Evolutionary conservation across 208 protist species (phyloP).

Genomic region (Zelonia costaricensis): DNA sequence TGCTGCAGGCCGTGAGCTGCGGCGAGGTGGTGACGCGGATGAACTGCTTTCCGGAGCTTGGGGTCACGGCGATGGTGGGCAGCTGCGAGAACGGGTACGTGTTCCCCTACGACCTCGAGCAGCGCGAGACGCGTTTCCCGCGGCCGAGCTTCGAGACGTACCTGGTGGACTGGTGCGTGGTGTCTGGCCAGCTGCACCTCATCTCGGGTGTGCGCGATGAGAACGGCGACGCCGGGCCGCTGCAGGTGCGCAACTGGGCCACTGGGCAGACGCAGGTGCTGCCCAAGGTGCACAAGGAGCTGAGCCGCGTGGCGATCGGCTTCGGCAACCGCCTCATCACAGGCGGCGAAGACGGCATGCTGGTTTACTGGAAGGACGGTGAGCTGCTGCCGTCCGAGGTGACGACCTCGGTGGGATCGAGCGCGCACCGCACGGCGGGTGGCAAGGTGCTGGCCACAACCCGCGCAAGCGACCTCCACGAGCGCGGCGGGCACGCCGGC

Average conservation of each 20-base stretch:
- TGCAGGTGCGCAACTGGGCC: slow-evolving; percentile 51
- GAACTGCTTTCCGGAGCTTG: slow-evolving; percentile 51
- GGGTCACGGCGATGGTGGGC: slow-evolving; percentile 54
- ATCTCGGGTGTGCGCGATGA: slow-evolving; percentile 72
- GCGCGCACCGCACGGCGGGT: slow-evolving; percentile 19
- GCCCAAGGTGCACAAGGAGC: slow-evolving; percentile 54
- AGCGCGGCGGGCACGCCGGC: not conserved
- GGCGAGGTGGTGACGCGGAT: slow-evolving; percentile 82
- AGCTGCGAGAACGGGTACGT: slow-evolving; percentile 87
- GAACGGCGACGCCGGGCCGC: slow-evolving; percentile 66
- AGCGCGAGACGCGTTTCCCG: slow-evolving; percentile 39
- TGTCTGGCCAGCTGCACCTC: slow-evolving; percentile 47
- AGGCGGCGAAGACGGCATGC: slow-evolving; percentile 76
- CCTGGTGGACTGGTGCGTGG: slow-evolving; percentile 73
- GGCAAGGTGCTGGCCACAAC: slow-evolving; percentile 20
- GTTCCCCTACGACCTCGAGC: slow-evolving; percentile 60
- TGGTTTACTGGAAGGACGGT: slow-evolving; percentile 66
- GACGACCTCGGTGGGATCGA: slow-evolving; percentile 24
- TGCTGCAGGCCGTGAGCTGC: slow-evolving; percentile 69
- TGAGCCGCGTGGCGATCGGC: slow-evolving; percentile 70
- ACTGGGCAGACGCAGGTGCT: slow-evolving; percentile 30
- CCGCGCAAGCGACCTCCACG: not conserved
- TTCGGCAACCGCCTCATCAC: slow-evolving; percentile 75
- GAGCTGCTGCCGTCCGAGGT: slow-evolving; percentile 28
- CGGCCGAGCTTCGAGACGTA: slow-evolving; percentile 69